phyloP scores from a whole-genome alignment of 2,329 filamentous ascomycete genomes.

The Pestalotiopsis sp. region DNA sequence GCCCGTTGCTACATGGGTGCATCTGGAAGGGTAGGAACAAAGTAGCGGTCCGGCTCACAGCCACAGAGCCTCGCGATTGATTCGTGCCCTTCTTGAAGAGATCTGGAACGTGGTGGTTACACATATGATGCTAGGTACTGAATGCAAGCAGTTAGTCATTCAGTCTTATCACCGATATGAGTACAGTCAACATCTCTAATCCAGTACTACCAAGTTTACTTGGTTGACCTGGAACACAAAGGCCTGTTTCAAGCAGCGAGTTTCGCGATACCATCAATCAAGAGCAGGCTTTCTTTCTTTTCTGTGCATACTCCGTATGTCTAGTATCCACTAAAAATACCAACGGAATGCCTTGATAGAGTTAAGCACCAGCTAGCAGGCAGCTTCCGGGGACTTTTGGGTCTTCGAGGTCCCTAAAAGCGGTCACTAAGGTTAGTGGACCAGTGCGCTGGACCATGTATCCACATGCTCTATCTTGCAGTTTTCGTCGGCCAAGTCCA shows the following conservation, averaged over 20 bases:
- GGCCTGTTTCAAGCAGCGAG: neutral
- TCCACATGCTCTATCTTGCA: neutral
- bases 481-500: neutral
- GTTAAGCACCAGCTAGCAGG: neutral
- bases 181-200: neutral
- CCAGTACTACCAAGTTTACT: neutral
- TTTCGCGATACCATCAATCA: neutral
- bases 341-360: too few species aligned
- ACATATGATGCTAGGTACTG: neutral
- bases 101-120: neutral
- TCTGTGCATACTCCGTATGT: too few species aligned
- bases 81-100: neutral
- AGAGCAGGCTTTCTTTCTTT: neutral
- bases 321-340: too few species aligned
- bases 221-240: neutral
- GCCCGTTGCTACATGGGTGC: neutral
- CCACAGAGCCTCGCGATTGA: neutral
- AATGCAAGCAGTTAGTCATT: neutral
- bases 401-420: neutral
- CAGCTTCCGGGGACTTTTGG: neutral
- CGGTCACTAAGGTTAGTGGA: neutral
- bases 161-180: neutral
- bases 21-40: too few species aligned
- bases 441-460: neutral
- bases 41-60: neutral